Conservation (phyloP, 108 stramenopile genomes). For the Discostella stelligeroides region DNA sequence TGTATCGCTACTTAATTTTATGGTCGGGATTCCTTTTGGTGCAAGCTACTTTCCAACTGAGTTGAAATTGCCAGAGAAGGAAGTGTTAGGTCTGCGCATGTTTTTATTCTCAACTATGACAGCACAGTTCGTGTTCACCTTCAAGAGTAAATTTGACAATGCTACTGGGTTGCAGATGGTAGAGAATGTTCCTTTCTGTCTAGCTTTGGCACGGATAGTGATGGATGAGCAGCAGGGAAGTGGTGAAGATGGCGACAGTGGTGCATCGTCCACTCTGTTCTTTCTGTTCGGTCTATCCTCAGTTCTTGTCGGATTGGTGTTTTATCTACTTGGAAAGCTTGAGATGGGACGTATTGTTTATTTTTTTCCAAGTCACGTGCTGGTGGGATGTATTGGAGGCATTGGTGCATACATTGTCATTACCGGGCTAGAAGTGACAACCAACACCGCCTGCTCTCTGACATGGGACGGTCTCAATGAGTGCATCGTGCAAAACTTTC, state of each 20-base stretch:
- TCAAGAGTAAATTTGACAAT: constrained; percentile 57
- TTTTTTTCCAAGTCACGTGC: constrained; percentile 83
- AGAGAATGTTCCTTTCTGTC: constrained; percentile 79
- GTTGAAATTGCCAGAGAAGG: constrained; percentile 66
- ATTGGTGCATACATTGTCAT: constrained; percentile 47
- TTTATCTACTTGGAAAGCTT: constrained; percentile 70
- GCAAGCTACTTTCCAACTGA: constrained; percentile 69
- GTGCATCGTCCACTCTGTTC: constrained; percentile 70
- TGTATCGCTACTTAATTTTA: constrained; percentile 52
- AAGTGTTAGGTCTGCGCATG: constrained; percentile 74
- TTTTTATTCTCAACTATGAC: constrained; percentile 65
- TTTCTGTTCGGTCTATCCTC: constrained; percentile 69
- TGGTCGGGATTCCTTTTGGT: constrained; percentile 77
- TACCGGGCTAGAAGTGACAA: constrained; percentile 72
- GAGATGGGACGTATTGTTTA: constrained; percentile 74
- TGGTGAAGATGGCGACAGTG: constrained; percentile 47
- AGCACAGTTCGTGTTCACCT: constrained; percentile 68
- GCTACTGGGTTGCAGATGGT: constrained; percentile 78
- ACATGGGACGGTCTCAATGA: constrained; percentile 29
- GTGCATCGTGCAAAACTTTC: constrained; percentile 22
- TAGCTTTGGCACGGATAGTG: constrained; percentile 58
- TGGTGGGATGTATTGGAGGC: constrained; percentile 75
- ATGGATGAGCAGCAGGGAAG: constrained; percentile 38
- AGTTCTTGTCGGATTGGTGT: constrained; percentile 70
- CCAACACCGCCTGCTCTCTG: constrained; percentile 48